Conservation (phyloP, 148 eudicot species). For the Amaranthus hypochondriacus region DNA sequence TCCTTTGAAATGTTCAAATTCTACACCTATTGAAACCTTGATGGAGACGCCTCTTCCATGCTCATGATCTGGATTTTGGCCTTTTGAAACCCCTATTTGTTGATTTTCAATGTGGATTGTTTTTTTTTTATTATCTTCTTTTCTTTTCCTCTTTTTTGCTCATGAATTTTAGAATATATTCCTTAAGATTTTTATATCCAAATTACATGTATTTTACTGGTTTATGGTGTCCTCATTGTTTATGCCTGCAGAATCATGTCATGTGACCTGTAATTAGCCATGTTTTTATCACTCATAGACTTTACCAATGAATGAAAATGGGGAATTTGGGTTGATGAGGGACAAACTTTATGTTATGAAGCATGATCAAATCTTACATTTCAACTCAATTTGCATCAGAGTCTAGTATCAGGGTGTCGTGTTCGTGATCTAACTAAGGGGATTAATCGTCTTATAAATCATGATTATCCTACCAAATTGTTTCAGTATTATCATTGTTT, state of each 20-base stretch:
- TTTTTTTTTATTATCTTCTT: constrained; percentile 22
- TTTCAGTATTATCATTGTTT: no score
- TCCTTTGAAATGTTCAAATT: constrained; percentile 11
- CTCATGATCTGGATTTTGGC: constrained; percentile 14
- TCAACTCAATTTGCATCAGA: constrained; percentile 8
- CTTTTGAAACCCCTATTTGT: constrained; percentile 8
- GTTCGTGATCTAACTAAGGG: not conserved
- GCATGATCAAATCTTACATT: constrained; percentile 9
- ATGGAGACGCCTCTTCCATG: constrained; percentile 15
- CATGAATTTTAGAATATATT: constrained; percentile 24
- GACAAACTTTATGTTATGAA: constrained; percentile 7
- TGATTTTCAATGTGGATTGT: constrained; percentile 14
- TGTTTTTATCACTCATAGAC: constrained; percentile 15
- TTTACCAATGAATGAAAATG: not conserved
- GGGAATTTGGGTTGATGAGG: not conserved
- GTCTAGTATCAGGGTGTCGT: not conserved
- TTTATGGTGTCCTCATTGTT: constrained; percentile 10
- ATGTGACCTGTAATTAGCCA: constrained; percentile 15
- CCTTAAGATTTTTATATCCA: not conserved
- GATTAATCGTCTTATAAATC: not conserved
- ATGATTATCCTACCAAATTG: not conserved
- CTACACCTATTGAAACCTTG: constrained; percentile 19
- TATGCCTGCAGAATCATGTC: constrained; percentile 9
- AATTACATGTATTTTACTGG: not conserved
- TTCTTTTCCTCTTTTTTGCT: constrained; percentile 6